These are phyloP conservation scores for Diaporthe citriasiana DNA, from an alignment of 2,329 filamentous ascomycete species.

Conservation along the genomic window DNA sequence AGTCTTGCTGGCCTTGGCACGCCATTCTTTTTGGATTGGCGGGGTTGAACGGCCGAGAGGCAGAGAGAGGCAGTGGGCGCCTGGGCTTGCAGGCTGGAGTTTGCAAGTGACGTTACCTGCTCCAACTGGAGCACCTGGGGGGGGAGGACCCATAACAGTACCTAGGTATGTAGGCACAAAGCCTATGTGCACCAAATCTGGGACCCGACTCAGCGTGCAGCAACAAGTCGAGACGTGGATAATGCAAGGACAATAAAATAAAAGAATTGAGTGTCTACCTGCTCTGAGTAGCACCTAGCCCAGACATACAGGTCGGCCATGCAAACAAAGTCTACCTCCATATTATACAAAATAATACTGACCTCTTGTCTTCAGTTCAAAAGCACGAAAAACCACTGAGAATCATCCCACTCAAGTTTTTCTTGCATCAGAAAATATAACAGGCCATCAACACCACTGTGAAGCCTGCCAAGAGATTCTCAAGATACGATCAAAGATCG, in stretches of 20 bases:
- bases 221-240: background rate
- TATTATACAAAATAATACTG: background rate
- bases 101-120: slow-evolving; percentile 28
- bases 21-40: slow-evolving; percentile 32
- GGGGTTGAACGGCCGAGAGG: slow-evolving; percentile 24
- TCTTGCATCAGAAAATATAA: background rate
- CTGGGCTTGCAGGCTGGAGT: slow-evolving; percentile 10
- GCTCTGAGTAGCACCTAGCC: background rate
- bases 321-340: background rate
- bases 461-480: slow-evolving; percentile 3
- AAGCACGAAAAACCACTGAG: background rate
- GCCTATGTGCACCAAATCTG: slow-evolving; percentile 19
- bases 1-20: slow-evolving; percentile 34
- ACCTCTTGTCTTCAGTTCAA: background rate
- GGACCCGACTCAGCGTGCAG: background rate
- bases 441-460: background rate
- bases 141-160: background rate
- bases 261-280: background rate
- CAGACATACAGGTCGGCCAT: background rate
- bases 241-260: background rate
- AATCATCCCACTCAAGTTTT: background rate
- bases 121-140: background rate
- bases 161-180: background rate
- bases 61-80: background rate
- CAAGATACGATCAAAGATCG: slow-evolving; percentile 11